Percentiles rank a stretch among this genome's conserved stretches.
Evolutionary conservation across 129 eudicot genomes (phyloP).

Genomic region (Kitagawia praeruptora): DNA sequence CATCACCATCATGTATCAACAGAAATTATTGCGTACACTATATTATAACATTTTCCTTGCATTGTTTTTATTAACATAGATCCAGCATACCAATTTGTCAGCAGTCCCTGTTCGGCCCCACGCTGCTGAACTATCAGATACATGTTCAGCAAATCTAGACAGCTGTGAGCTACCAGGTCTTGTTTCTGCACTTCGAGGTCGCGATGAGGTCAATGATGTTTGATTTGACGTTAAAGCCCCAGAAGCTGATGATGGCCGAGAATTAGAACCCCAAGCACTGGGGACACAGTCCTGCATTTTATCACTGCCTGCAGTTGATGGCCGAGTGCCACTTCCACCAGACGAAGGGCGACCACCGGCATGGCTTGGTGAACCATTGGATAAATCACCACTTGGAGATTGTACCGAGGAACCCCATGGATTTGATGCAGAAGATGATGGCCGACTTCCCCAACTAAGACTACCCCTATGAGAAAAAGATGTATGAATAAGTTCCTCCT

Average conservation of each 20-base stretch:
- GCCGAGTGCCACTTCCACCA: slow-evolving; percentile 90
- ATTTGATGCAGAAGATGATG: slow-evolving; percentile 77
- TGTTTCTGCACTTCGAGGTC: slow-evolving; percentile 94
- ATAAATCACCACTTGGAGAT: slow-evolving; percentile 70
- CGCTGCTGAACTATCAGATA: slow-evolving; percentile 44
- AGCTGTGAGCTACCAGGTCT: slow-evolving; percentile 94
- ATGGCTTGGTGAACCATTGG: slow-evolving; percentile 53
- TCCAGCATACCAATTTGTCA: slow-evolving; percentile 61
- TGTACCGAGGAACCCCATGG: slow-evolving; percentile 71
- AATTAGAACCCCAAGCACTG: slow-evolving; percentile 71
- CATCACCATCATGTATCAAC: neutral
- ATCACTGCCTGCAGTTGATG: slow-evolving; percentile 94
- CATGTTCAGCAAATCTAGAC: slow-evolving; percentile 91
- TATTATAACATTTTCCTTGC: neutral
- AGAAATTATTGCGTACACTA: neutral
- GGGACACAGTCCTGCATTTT: slow-evolving; percentile 46
- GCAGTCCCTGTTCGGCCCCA: slow-evolving; percentile 53
- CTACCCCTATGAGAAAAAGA: slow-evolving; percentile 61
- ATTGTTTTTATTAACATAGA: neutral
- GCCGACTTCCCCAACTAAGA: slow-evolving; percentile 84
- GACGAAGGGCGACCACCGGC: slow-evolving; percentile 79
- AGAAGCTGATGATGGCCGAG: slow-evolving; percentile 92
- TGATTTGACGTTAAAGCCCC: slow-evolving; percentile 53
- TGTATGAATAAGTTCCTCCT: neutral
- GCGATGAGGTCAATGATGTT: slow-evolving; percentile 50